Percentiles rank a stretch among this genome's conserved stretches.
Conservation (phyloP, 2,329 filamentous ascomycete genomes). For the Pseudogymnoascus sp. region DNA sequence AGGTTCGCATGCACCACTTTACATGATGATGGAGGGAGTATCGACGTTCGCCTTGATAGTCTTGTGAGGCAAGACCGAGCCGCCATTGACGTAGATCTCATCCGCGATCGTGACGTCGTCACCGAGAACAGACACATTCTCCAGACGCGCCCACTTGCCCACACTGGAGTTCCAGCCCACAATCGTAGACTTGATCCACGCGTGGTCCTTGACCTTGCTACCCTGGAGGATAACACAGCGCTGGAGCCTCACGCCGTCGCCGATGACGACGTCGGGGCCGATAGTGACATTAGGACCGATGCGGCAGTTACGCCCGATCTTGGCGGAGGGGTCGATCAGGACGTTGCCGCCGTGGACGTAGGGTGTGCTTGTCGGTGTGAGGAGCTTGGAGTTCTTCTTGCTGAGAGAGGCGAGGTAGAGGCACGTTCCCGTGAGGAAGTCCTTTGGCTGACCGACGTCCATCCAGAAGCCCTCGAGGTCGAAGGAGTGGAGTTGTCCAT, state of each 20-base stretch:
- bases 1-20: conserved; percentile 22
- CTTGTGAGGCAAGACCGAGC: conserved; percentile 93
- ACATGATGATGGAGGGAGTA: conserved; percentile 62
- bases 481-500: conserved; percentile 88
- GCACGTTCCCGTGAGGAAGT: conserved; percentile 93
- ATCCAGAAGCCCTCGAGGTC: conserved; percentile 99
- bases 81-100: conserved; percentile 97
- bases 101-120: conserved; percentile 97
- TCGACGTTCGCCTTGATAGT: conserved; percentile 98
- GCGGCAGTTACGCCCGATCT: conserved; percentile 97
- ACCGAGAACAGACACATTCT: conserved; percentile 96
- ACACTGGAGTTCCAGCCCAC: conserved; percentile 97
- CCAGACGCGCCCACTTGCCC: conserved; percentile 88
- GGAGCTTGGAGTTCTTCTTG: conserved; percentile 80
- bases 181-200: conserved; percentile 98
- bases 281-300: conserved; percentile 97
- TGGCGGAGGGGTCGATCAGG: conserved; percentile 84
- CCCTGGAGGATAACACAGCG: conserved; percentile 82
- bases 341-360: conserved; percentile 93
- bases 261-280: conserved; percentile 83
- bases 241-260: conserved; percentile 89
- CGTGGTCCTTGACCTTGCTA: conserved; percentile 96
- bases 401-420: conserved; percentile 88
- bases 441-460: conserved; percentile 97
- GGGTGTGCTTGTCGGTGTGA: conserved; percentile 62